These are phyloP conservation scores for Amanita subjunquillea DNA, from an alignment of 768 basidiomycete species.

Conservation along the genomic window DNA sequence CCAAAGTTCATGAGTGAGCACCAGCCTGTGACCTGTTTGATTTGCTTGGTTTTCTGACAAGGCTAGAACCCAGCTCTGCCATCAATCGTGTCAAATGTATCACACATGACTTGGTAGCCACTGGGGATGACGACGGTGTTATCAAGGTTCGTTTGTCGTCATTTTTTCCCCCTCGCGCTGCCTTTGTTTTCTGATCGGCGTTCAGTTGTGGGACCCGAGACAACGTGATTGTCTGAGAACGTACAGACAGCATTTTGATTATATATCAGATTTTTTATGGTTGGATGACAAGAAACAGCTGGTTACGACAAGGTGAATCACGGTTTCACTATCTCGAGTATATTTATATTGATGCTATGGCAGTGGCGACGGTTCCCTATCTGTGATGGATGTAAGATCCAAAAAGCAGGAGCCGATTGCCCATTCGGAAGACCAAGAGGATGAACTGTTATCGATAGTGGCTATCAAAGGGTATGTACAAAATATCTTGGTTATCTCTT, in stretches of 20 bases:
- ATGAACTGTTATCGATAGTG: conserved; percentile 81
- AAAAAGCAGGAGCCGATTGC: conserved; percentile 69
- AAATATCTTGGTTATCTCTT: conserved; percentile 6
- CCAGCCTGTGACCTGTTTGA: not conserved
- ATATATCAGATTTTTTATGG: conserved; percentile 89
- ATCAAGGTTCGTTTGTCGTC: conserved; percentile 54
- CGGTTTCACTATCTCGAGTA: not conserved
- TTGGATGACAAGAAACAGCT: conserved; percentile 76
- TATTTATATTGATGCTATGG: not conserved
- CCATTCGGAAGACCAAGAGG: conserved; percentile 93
- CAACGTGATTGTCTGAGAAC: conserved; percentile 49
- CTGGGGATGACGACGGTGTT: conserved; percentile 91
- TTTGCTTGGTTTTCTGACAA: conserved; percentile 15
- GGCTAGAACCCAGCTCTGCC: conserved; percentile 45
- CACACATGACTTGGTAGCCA: conserved; percentile 62
- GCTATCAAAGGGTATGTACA: conserved; percentile 65
- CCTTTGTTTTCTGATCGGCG: not conserved
- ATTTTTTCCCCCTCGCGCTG: not conserved
- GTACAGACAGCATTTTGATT: conserved; percentile 88
- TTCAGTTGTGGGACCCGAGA: conserved; percentile 85
- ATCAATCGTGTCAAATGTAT: conserved; percentile 79
- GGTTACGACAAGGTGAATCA: conserved; percentile 72
- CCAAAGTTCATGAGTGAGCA: conserved; percentile 60
- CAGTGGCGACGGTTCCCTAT: conserved; percentile 89
- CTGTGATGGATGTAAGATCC: conserved; percentile 84